Percentiles rank a stretch among this genome's conserved stretches.
Evolutionary conservation across 2,329 filamentous ascomycete genomes (phyloP).

Genomic region (Talaromyces sp.): DNA sequence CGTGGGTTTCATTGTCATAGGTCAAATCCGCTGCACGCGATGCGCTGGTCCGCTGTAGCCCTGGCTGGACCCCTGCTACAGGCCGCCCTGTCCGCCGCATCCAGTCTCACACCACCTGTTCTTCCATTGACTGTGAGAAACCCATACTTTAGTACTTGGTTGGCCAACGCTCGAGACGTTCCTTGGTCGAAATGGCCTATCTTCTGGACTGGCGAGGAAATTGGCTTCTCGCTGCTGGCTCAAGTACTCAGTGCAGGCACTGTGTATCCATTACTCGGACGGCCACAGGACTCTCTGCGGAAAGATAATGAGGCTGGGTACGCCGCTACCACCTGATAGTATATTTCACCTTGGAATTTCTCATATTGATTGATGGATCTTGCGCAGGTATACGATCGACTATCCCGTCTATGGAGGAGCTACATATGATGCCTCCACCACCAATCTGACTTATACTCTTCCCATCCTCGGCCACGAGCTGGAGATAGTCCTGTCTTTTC

Average conservation of each 20-base stretch:
- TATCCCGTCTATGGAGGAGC: conserved; percentile 57
- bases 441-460: conserved; percentile 62
- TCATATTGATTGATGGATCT: conserved; percentile 13
- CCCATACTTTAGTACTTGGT: conserved; percentile 74
- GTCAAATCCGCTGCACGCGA: conserved; percentile 17
- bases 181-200: conserved; percentile 86
- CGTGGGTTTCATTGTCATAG: background rate
- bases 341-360: background rate
- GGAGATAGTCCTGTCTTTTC: conserved; percentile 57
- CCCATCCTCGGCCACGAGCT: conserved; percentile 40
- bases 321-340: background rate
- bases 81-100: conserved; percentile 43
- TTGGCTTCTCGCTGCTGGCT: conserved; percentile 61
- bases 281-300: conserved; percentile 59
- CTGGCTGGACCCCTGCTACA: conserved; percentile 35
- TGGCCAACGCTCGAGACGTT: conserved; percentile 63
- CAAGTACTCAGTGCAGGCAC: conserved; percentile 55
- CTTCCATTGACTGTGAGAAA: conserved; percentile 70
- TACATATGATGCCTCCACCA: conserved; percentile 64
- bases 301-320: conserved; percentile 34
- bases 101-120: conserved; percentile 57
- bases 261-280: conserved; percentile 61
- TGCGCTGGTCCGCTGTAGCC: conserved; percentile 30
- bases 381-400: conserved; percentile 49
- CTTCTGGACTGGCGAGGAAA: conserved; percentile 68